A percentile compares a stretch with the other conserved stretches of the same genome.
Evolutionary conservation across 495 filamentous ascomycete species (phyloP).

Genomic region (Penicillium manginii): DNA sequence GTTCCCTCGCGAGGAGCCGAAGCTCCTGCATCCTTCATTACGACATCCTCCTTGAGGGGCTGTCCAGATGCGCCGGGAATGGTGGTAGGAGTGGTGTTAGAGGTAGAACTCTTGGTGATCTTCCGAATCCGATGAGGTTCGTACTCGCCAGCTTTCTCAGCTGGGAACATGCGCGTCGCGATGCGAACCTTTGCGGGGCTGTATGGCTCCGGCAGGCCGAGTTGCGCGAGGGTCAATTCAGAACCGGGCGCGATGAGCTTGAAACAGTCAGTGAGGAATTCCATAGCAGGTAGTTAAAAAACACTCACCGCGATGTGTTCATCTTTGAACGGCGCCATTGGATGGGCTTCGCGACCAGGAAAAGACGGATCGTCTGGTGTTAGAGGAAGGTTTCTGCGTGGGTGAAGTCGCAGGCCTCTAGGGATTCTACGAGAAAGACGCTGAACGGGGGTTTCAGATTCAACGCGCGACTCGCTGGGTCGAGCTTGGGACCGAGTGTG

Average conservation of each 20-base stretch:
- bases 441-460: no score
- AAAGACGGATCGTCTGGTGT: no score
- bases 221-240: slow-evolving; percentile 89
- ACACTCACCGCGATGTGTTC: slow-evolving; percentile 70
- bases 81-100: slow-evolving; percentile 15
- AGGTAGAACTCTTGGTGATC: slow-evolving; percentile 57
- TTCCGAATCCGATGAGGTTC: slow-evolving; percentile 82
- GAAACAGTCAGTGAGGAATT: slow-evolving; percentile 3
- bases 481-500: no score
- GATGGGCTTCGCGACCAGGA: slow-evolving; percentile 13
- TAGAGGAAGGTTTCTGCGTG: no score
- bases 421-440: no score
- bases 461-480: no score
- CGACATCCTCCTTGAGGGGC: slow-evolving; percentile 50
- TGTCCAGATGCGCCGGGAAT: slow-evolving; percentile 25
- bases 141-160: slow-evolving; percentile 76
- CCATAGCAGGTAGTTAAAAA: slow-evolving; percentile 2
- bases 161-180: slow-evolving; percentile 91
- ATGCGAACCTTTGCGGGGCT: slow-evolving; percentile 78
- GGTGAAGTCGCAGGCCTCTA: no score
- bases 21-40: slow-evolving; percentile 42
- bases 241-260: slow-evolving; percentile 94
- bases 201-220: slow-evolving; percentile 88
- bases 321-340: slow-evolving; percentile 77
- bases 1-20: slow-evolving; percentile 20